These are phyloP conservation scores for Thermoascus crustaceus DNA, from an alignment of 2,329 filamentous ascomycete genomes.

Conservation along the genomic window DNA sequence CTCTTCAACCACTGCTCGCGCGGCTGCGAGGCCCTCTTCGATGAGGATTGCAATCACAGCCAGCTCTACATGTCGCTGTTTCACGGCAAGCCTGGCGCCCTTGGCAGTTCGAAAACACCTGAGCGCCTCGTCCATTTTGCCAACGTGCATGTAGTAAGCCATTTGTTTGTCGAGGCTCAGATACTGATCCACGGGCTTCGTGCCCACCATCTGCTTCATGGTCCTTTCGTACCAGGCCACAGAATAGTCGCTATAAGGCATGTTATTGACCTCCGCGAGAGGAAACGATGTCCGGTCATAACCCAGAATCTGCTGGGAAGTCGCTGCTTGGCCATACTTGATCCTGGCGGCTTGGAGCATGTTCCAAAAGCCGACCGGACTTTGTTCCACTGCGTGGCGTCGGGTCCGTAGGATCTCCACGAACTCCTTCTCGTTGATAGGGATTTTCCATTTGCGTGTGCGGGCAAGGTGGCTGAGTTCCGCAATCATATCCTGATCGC, in stretches of 20 bases:
- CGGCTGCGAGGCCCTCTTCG: slow-evolving; percentile 20
- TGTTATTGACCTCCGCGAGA: slow-evolving; percentile 16
- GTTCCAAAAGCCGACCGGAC: slow-evolving; percentile 32
- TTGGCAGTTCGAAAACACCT: slow-evolving; percentile 22
- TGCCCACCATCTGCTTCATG: slow-evolving; percentile 19
- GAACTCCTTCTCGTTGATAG: slow-evolving; percentile 22
- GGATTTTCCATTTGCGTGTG: slow-evolving; percentile 25
- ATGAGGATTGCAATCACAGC: slow-evolving; percentile 30
- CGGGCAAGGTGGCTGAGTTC: slow-evolving; percentile 24
- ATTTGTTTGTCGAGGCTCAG: slow-evolving; percentile 29
- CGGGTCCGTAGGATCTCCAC: slow-evolving; percentile 26
- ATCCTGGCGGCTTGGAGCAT: slow-evolving; percentile 32
- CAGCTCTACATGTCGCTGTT: slow-evolving; percentile 28
- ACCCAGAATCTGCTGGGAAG: slow-evolving; percentile 29
- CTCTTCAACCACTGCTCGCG: slow-evolving; percentile 24
- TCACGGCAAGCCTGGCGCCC: slow-evolving; percentile 21
- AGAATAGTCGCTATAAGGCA: slow-evolving; percentile 14
- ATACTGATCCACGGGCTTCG: slow-evolving; percentile 24
- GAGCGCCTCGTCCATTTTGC: slow-evolving; percentile 25
- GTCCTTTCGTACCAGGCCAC: slow-evolving; percentile 24
- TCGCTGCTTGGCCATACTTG: slow-evolving; percentile 22
- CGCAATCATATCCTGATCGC: slow-evolving; percentile 22
- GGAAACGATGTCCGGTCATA: slow-evolving; percentile 25
- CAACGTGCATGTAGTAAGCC: slow-evolving; percentile 29
- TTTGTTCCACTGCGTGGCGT: slow-evolving; percentile 25